These are phyloP conservation scores for Geoglossum glabrum DNA, from an alignment of 495 filamentous ascomycete species.

Conservation along the genomic window DNA sequence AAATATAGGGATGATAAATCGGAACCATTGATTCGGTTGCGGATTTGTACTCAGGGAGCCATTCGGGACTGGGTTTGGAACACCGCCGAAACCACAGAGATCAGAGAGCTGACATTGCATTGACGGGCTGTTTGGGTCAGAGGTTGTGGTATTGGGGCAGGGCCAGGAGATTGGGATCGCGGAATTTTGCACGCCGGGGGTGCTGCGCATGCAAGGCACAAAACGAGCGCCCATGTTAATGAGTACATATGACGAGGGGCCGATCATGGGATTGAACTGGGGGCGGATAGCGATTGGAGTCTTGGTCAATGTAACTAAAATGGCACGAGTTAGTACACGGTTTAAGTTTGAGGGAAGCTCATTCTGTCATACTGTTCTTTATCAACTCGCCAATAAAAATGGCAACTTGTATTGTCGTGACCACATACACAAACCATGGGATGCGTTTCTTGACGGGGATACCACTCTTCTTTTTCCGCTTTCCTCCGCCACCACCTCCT, in stretches of 20 bases:
- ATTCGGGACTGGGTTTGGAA: constrained; percentile 33
- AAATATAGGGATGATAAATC: constrained; percentile 92
- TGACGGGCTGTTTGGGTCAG: constrained; percentile 19
- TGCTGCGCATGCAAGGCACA: constrained; percentile 83
- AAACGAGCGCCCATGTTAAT: constrained; percentile 95
- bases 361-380: constrained; percentile 42
- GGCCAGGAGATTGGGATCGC: constrained; percentile 35
- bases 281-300: constrained; percentile 74
- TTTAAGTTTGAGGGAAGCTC: not conserved
- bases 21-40: constrained; percentile 83
- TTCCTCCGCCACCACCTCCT: constrained; percentile 5
- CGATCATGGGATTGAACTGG: constrained; percentile 88
- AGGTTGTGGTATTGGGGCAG: constrained; percentile 56
- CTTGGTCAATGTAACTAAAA: constrained; percentile 34
- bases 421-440: constrained; percentile 63
- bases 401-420: constrained; percentile 54
- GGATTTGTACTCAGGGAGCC: constrained; percentile 25
- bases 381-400: constrained; percentile 88
- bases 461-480: constrained; percentile 8
- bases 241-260: constrained; percentile 69
- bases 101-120: constrained; percentile 51
- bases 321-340: not conserved
- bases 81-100: constrained; percentile 62
- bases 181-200: constrained; percentile 39
- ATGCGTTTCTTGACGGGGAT: constrained; percentile 27